Conservation (phyloP, 257 asterid genomes). For the Rehmannia glutinosa region DNA sequence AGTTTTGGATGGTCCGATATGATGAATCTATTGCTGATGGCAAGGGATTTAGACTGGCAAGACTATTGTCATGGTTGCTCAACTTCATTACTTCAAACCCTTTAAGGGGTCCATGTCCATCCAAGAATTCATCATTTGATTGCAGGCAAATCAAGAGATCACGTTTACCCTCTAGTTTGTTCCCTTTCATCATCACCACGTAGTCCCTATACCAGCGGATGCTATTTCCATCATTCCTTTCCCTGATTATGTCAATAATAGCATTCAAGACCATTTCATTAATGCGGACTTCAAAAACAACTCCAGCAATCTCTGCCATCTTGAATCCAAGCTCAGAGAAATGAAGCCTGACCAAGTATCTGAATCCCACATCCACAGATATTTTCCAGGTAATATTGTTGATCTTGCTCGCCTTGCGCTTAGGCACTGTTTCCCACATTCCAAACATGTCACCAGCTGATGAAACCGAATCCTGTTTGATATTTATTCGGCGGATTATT, state of each 20-base stretch:
- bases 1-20: background rate
- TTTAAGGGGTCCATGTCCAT: conserved; percentile 17
- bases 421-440: conserved; percentile 19
- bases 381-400: conserved; percentile 29
- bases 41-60: no score
- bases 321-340: conserved; percentile 34
- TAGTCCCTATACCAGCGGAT: conserved; percentile 19
- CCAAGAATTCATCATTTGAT: background rate
- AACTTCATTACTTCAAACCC: conserved; percentile 41
- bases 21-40: background rate
- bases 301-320: conserved; percentile 16
- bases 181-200: conserved; percentile 23
- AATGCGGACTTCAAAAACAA: conserved; percentile 25
- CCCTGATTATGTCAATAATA: conserved; percentile 12
- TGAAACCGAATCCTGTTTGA: conserved; percentile 26
- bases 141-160: conserved; percentile 25
- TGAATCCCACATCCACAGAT: conserved; percentile 44
- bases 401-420: conserved; percentile 15
- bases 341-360: conserved; percentile 47
- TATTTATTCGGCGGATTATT: conserved; percentile 29
- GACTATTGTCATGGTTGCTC: conserved; percentile 15
- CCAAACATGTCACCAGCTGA: conserved; percentile 28
- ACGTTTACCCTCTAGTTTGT: background rate
- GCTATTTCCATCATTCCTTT: conserved; percentile 25
- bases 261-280: conserved; percentile 22